Evolutionary conservation across 2,329 filamentous ascomycete genomes (phyloP).

Genomic region (Beauveria sp.): DNA sequence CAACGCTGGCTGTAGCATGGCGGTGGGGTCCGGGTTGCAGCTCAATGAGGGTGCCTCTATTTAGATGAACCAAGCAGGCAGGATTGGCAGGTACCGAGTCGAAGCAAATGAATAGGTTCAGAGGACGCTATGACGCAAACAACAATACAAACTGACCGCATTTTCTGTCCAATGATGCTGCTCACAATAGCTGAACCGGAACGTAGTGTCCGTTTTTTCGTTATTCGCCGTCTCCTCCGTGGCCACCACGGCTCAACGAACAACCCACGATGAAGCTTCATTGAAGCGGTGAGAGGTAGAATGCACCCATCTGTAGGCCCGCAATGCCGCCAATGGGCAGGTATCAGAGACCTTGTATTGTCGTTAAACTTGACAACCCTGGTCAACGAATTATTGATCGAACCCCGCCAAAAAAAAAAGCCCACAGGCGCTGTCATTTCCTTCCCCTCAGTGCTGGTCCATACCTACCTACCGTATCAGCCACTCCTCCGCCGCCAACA

Average conservation of each 20-base stretch:
- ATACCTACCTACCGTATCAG: conserved; percentile 8
- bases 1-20: background rate
- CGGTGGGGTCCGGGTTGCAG: background rate
- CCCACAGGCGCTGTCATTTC: conserved; percentile 18
- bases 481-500: conserved; percentile 16
- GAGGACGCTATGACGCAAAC: too few species aligned
- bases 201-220: background rate
- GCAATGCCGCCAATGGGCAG: background rate
- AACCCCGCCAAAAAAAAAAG: conserved; percentile 19
- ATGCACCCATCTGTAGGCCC: background rate
- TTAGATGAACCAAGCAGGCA: too few species aligned
- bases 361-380: conserved; percentile 4
- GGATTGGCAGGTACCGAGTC: too few species aligned
- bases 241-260: too few species aligned
- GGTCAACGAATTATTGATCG: conserved; percentile 17
- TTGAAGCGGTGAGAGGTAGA: conserved; percentile 19
- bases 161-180: too few species aligned
- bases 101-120: too few species aligned
- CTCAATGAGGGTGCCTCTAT: too few species aligned
- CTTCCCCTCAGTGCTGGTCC: conserved; percentile 16
- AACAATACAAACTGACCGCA: background rate
- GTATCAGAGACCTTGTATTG: conserved; percentile 10
- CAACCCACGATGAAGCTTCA: conserved; percentile 4
- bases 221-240: background rate
- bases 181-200: too few species aligned